Conservation (phyloP, 495 filamentous ascomycete species). For the Acidiella bohemica region DNA sequence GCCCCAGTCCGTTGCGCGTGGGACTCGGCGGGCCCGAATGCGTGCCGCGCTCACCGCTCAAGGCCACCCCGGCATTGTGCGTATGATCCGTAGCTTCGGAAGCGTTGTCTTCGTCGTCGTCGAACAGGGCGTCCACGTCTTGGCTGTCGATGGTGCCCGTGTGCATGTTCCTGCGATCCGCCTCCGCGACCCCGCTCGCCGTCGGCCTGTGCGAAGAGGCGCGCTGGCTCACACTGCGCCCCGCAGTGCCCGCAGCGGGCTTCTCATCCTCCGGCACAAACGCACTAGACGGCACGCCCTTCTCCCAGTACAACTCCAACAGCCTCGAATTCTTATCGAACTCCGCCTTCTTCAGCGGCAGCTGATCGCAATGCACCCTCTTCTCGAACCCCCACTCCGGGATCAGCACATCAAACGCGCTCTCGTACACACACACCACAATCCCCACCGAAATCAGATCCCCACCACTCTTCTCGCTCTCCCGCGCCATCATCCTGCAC, state of each 20-base stretch:
- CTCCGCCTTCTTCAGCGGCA: slow-evolving; percentile 96
- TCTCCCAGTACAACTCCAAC: slow-evolving; percentile 97
- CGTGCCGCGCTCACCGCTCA: slow-evolving; percentile 63
- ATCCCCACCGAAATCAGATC: slow-evolving; percentile 96
- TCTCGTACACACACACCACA: slow-evolving; percentile 95
- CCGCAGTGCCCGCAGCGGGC: slow-evolving; percentile 60
- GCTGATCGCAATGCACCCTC: slow-evolving; percentile 95
- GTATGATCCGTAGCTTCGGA: slow-evolving; percentile 68
- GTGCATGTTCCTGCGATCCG: slow-evolving; percentile 78
- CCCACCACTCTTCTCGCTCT: slow-evolving; percentile 66
- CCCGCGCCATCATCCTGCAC: slow-evolving; percentile 86
- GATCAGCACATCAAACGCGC: slow-evolving; percentile 94
- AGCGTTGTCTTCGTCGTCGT: slow-evolving; percentile 77
- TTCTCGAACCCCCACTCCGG: slow-evolving; percentile 98
- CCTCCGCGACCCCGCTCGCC: slow-evolving; percentile 37
- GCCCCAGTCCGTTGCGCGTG: slow-evolving; percentile 60
- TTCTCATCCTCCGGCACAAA: slow-evolving; percentile 96
- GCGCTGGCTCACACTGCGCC: too few relatives aligned
- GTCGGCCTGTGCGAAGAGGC: not conserved
- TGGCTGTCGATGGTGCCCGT: slow-evolving; percentile 81
- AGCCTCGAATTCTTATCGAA: slow-evolving; percentile 90
- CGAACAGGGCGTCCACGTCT: slow-evolving; percentile 84
- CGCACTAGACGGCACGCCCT: slow-evolving; percentile 88
- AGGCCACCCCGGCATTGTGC: slow-evolving; percentile 73
- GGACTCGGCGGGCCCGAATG: slow-evolving; percentile 94